Base-by-base conservation (phyloP, 2,329 filamentous ascomycete species). In the Orbilia quercus region DNA sequence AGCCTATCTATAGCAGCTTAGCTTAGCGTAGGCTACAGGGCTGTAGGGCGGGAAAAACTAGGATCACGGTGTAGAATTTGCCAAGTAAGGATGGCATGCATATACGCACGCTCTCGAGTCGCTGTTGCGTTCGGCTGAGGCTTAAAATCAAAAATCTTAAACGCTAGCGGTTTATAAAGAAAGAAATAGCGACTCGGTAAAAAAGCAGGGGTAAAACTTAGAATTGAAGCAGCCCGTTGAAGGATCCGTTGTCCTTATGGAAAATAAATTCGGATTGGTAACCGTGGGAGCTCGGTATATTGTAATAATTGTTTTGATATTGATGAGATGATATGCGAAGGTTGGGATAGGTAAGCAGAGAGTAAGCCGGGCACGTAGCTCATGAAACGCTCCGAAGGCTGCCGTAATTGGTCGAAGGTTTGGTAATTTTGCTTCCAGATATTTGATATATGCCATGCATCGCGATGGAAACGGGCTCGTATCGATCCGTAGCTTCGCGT, bases 31-130 rank as follows among this genome's bases (percentile, higher is more conserved):
- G 50, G 50, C 50, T 40, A n/a, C 50, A 54, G 50, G 50, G 50
- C 50, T 54, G 50, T 54, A 54, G 50, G 50, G 50, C 50, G 50
- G 48, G n/a, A 20, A 18, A 31, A 14, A 12, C 31, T 54, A 54
- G 31, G 31, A 54, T 54, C 31, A 23, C 34, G 3, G n/a, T 14
- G 11, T 23, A 14, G 12, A 6, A 50, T 7, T 7, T 6, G 45
- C 45, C 45, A 50, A 28, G 25, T n/a, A n/a, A n/a, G 25, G 4
- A n/a, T 14, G 25, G 23, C 12, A 16, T 16, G 23, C 9, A 18
- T 51, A 9, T 31, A 31, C 9, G 28, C 28, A 31, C 28, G 28
- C 28, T 31, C 4, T 31, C 5, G 5, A 31, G 5, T 31, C 9
- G 28, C 28, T 31, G 28, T 31, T 31, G 28, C 28, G 28, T 31